These are phyloP conservation scores for Hanseniaspora lindneri DNA, from an alignment of 805 yeast species.

Conservation along the genomic window DNA sequence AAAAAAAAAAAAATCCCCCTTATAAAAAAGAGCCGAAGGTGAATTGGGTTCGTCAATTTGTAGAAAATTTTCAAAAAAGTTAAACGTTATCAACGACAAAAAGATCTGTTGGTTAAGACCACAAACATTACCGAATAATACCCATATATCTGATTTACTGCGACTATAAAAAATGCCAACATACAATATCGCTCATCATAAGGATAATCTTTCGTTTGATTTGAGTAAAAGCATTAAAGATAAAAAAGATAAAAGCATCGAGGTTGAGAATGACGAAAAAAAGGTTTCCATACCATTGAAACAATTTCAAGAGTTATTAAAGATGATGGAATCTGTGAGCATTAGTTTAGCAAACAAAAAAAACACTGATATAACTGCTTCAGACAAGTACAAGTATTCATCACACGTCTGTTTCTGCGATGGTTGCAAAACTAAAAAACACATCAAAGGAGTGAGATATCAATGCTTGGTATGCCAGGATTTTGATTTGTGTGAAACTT, in stretches of 20 bases:
- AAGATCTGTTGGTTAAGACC: too few relatives aligned
- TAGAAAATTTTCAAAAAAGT: too few relatives aligned
- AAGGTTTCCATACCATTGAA: constrained; percentile 1
- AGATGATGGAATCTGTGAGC: background rate
- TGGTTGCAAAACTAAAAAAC: background rate
- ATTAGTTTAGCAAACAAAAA: background rate
- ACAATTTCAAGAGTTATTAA: background rate
- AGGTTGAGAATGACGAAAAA: background rate
- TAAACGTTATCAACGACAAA: too few relatives aligned
- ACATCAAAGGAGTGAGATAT: constrained; percentile 33
- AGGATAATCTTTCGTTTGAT: too few relatives aligned
- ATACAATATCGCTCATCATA: too few relatives aligned
- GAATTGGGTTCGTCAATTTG: too few relatives aligned
- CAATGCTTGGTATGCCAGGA: constrained; percentile 39
- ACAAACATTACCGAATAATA: too few relatives aligned
- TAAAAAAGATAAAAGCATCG: background rate
- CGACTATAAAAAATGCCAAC: too few relatives aligned
- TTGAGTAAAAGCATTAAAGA: too few relatives aligned
- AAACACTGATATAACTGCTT: background rate
- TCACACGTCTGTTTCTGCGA: background rate
- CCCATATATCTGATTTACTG: too few relatives aligned
- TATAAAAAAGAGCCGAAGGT: too few relatives aligned
- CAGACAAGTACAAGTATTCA: background rate
- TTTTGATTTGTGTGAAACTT: constrained; percentile 37
- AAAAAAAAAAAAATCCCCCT: too few relatives aligned